These are phyloP conservation scores for Colletotrichum trifolii DNA, from an alignment of 2,329 filamentous ascomycete species.

Conservation along the genomic window DNA sequence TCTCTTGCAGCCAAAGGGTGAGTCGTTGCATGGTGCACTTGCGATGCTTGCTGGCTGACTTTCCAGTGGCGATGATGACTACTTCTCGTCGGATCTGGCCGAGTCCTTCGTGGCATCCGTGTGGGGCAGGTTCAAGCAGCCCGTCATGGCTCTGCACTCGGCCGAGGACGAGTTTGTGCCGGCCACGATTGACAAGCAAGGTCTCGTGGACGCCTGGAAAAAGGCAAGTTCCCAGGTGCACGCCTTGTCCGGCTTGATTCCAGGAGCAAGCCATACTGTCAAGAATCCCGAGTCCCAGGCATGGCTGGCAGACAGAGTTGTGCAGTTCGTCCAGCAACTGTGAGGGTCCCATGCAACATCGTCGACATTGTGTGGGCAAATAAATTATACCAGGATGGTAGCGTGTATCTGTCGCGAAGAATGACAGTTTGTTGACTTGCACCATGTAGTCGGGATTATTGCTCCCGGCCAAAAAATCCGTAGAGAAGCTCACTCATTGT, in stretches of 20 bases:
- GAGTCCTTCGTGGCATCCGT: slow-evolving; percentile 65
- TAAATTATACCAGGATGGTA: too few relatives aligned
- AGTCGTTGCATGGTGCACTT: slow-evolving; percentile 40
- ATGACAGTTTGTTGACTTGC: too few relatives aligned
- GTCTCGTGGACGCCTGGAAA: slow-evolving; percentile 68
- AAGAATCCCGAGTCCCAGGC: slow-evolving; percentile 55
- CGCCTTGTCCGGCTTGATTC: slow-evolving; percentile 63
- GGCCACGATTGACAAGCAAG: slow-evolving; percentile 64
- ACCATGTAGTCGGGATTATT: too few relatives aligned
- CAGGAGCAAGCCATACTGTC: slow-evolving; percentile 63
- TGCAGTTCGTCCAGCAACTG: slow-evolving; percentile 54
- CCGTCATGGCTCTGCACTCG: slow-evolving; percentile 73
- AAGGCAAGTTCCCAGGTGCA: slow-evolving; percentile 58
- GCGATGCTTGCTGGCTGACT: not conserved
- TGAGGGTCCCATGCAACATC: not conserved
- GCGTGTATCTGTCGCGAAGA: too few relatives aligned
- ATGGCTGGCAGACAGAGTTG: slow-evolving; percentile 62
- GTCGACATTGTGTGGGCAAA: too few relatives aligned
- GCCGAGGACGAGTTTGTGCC: slow-evolving; percentile 75
- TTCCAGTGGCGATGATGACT: slow-evolving; percentile 80
- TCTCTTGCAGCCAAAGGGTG: slow-evolving; percentile 63
- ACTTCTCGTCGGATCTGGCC: slow-evolving; percentile 83
- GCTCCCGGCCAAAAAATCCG: too few relatives aligned
- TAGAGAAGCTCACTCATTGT: too few relatives aligned
- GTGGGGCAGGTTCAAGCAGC: slow-evolving; percentile 73